Evolutionary conservation across 225 moss, liverwort and hornwort species (phyloP), one percentile per base, ranked within the genome.

Genomic region (Physcomitrellopsis africana): DNA sequence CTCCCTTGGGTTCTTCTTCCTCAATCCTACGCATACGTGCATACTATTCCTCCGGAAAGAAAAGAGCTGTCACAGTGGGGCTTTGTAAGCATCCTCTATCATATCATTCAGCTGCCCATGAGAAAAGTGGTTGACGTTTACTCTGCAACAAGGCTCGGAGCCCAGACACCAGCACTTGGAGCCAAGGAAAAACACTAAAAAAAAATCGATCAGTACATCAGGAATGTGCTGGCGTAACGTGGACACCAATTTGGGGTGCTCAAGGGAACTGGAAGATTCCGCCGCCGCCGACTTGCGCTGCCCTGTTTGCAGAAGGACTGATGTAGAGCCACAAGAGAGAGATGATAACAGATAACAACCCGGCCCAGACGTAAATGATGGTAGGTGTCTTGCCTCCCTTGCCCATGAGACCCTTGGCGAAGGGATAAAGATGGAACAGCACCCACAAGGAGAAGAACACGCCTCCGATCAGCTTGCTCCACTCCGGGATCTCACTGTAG

Each of bases 371-470:
- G 64, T 70, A 92, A 26, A 92, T 76, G 20, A 92, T 90, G 8
- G 92, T 92, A 8, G 92, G 88, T 1, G 84, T 92, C 58, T 86
- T 90, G 24, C 90, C 92, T 7, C 76, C 16, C 80, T 82, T 87
- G 71, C 92, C 90, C 92, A 92, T 92, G 61, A 92, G 87, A n/a
- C 92, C 92, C 84, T 92, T 92, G 71, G 90, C 90, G 63, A 92
- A 90, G 15, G 92, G 90, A 45, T 92, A 92, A 19, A 92, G 68
- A 13, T 92, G 92, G 14, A 60, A 47, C 1, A 92, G 77, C 77
- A 92, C 90, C 92, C 92, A 92, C 24, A 90, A 51, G 62, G 90
- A 90, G 72, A 92, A 92, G 77, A 92, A 90, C 3, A 87, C 70
- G 2, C 92, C 92, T 48, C 92, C 92, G 8, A 92, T n/a, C 10